These are phyloP conservation scores for Venturia oleaginea DNA, from an alignment of 2,329 filamentous ascomycete species.

Conservation along the genomic window DNA sequence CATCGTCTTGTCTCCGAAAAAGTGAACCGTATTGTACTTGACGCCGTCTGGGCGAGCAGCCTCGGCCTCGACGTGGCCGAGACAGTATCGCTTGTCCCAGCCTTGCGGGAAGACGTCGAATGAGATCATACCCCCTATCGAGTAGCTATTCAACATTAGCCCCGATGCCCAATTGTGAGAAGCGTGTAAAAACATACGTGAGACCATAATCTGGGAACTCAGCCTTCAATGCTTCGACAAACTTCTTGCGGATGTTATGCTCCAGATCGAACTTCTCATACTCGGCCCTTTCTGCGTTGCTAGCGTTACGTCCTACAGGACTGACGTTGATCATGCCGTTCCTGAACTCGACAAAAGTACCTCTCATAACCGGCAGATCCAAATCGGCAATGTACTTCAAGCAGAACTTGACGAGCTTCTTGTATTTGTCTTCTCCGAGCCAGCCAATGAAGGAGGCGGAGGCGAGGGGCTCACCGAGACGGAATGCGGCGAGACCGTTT, in stretches of 20 bases:
- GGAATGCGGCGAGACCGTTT: constrained; percentile 89
- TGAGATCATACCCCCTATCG: constrained; percentile 93
- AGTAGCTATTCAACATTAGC: constrained; percentile 51
- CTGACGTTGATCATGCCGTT: constrained; percentile 87
- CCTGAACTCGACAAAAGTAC: constrained; percentile 80
- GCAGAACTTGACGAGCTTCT: constrained; percentile 65
- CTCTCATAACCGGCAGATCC: constrained; percentile 73
- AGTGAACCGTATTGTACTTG: constrained; percentile 81
- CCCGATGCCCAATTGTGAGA: neutral
- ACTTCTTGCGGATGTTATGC: constrained; percentile 64
- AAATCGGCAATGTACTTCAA: constrained; percentile 79
- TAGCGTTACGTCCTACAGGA: constrained; percentile 80
- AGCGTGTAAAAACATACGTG: constrained; percentile 54
- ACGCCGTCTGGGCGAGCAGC: constrained; percentile 56
- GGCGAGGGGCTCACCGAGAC: constrained; percentile 65
- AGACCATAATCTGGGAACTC: constrained; percentile 75
- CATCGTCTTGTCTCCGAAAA: constrained; percentile 95
- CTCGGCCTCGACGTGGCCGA: constrained; percentile 77
- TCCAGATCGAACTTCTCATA: constrained; percentile 75
- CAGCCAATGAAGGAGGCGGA: constrained; percentile 83
- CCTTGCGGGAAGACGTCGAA: constrained; percentile 96
- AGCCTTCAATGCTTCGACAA: constrained; percentile 69
- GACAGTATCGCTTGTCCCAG: constrained; percentile 98
- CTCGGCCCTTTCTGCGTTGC: constrained; percentile 66
- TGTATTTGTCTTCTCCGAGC: constrained; percentile 81